Evolutionary conservation across 1,284 basidiomycete genomes (phyloP), one percentile per base, ranked within the genome.

Genomic region (Ganoderma sinense): DNA sequence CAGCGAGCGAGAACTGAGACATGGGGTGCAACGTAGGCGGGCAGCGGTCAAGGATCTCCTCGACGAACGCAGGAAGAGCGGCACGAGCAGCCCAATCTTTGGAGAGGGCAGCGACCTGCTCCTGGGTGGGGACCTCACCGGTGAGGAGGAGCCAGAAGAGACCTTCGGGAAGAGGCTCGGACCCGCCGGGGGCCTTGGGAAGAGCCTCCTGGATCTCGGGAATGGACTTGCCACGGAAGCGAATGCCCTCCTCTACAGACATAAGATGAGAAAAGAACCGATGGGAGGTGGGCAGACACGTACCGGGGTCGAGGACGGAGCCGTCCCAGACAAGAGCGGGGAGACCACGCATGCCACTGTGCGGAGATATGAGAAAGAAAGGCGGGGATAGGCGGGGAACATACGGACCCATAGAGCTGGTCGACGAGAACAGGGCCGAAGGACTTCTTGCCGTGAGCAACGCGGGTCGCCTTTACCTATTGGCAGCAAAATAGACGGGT

Each of bases 101-200:
- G 71, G 94, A 95, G 73, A 98, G 89, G 69, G 90, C 89, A 72
- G 88, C 81, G 77, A 96, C 94, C 81, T 98, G 96, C 78, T 95
- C 95, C 73, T 89, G 86, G 63, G 94, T 96, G 53, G 97, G 97
- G 76, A 97, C 87, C 84, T 97, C 95, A 68, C 96, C 96, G 58
- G 97, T 98, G 74, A 98, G 83, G 74, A 98, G 89, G 71, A 97
- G 90, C 97, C 97, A 98, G 87, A 98, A 98, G 76, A 98, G 92
- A 79, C 88, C 93, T 82, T 98, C 97, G 36, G 97, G 97, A 71
- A 98, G 90, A 74, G 96, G 97, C 82, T 98, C 96, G 18, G 88
- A 86, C 70, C 96, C 96, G 74, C 94, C 95, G 55, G 94, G 92
- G 23, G 96, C 96, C 80, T 92, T 95, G 73, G 96, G 97, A 65